phyloP scores from a whole-genome alignment of 805 yeast genomes.

The Priceomyces medius region DNA sequence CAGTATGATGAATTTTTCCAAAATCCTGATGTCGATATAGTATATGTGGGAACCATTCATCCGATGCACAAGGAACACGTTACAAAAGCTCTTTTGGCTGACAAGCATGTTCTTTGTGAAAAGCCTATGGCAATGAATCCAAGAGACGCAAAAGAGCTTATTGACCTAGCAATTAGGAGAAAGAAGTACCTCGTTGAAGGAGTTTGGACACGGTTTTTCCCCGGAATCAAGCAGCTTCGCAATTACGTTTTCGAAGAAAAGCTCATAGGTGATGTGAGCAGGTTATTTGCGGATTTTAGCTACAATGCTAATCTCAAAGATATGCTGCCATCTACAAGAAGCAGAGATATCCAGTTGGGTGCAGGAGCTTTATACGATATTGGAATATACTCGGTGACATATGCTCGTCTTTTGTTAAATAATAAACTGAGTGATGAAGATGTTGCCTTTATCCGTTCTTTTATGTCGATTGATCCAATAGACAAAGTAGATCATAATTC shows the following conservation, averaged over 20 bases:
- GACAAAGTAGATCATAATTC: conserved; percentile 45
- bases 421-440: conserved; percentile 28
- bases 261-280: conserved; percentile 46
- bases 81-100: conserved; percentile 40
- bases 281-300: conserved; percentile 45
- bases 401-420: conserved; percentile 40
- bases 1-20: conserved; percentile 45
- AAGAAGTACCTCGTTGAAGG: conserved; percentile 57
- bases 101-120: conserved; percentile 54
- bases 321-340: conserved; percentile 31
- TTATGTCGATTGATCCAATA: conserved; percentile 30
- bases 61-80: conserved; percentile 48
- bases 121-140: conserved; percentile 53
- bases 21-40: conserved; percentile 45
- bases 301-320: conserved; percentile 32
- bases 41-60: conserved; percentile 59
- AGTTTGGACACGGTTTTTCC: conserved; percentile 57
- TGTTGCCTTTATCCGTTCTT: conserved; percentile 27
- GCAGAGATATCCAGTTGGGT: conserved; percentile 46
- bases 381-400: conserved; percentile 53
- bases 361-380: conserved; percentile 59
- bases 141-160: conserved; percentile 41
- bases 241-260: conserved; percentile 38
- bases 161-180: conserved; percentile 43
- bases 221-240: conserved; percentile 37